Conservation (phyloP, 768 basidiomycete species). For the Boletus insuetus region DNA sequence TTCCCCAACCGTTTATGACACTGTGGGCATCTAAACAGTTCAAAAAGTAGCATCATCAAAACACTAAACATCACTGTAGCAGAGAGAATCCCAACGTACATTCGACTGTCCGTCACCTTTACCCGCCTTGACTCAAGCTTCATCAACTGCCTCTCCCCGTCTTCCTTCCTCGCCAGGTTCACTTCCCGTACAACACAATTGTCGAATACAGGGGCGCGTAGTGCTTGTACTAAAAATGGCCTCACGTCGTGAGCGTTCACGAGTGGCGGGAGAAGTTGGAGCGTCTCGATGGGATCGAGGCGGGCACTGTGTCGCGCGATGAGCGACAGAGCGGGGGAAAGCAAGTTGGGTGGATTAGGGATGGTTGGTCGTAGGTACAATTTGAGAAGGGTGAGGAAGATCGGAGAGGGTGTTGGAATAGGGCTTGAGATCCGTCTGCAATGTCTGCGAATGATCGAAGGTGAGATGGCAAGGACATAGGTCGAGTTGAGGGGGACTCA, state of each 20-base stretch:
- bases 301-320: conserved; percentile 82
- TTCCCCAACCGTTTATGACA: conserved; percentile 93
- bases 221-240: conserved; percentile 70
- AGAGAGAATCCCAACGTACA: conserved; percentile 53
- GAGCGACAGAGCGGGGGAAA: conserved; percentile 83
- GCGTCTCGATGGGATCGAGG: conserved; percentile 76
- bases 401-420: conserved; percentile 48
- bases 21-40: conserved; percentile 74
- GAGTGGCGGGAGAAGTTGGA: conserved; percentile 86
- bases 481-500: conserved; percentile 35
- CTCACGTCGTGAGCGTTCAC: conserved; percentile 80
- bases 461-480: background rate
- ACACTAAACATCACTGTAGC: background rate
- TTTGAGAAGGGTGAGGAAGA: conserved; percentile 83
- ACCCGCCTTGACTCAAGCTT: conserved; percentile 76
- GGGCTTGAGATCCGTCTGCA: conserved; percentile 80
- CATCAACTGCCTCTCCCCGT: conserved; percentile 71
- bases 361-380: conserved; percentile 81
- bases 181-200: conserved; percentile 67
- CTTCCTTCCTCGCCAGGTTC: conserved; percentile 72
- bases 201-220: conserved; percentile 67
- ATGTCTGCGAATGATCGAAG: conserved; percentile 53
- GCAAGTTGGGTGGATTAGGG: conserved; percentile 50
- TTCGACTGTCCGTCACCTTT: conserved; percentile 86
- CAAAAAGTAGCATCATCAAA: background rate